A percentile compares a stretch with the other conserved stretches of the same genome.
Evolutionary conservation across 164 flowering plant genomes (phyloP).

Genomic region (Platanus orientalis): DNA sequence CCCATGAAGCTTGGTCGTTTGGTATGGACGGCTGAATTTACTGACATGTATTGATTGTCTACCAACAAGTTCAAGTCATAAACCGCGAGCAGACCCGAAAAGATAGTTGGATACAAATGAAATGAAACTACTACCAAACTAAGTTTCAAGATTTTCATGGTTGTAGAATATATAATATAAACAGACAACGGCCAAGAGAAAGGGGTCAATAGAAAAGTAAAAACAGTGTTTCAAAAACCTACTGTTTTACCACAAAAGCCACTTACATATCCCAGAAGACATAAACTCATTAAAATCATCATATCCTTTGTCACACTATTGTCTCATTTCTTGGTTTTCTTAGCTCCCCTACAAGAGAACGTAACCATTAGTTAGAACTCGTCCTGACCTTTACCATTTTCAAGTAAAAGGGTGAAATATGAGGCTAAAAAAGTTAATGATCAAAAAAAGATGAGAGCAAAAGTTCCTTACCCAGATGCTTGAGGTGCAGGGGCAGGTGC

Average conservation of each 20-base stretch:
- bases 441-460: not conserved
- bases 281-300: not conserved
- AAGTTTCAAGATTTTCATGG: not conserved
- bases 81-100: too few species aligned
- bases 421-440: not conserved
- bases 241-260: not conserved
- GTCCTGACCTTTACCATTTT: not conserved
- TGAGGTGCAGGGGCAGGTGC: constrained; percentile 15
- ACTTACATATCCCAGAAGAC: not conserved
- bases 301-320: not conserved
- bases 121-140: not conserved
- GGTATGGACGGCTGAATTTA: too few species aligned
- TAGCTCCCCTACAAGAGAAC: constrained; percentile 23
- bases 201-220: too few species aligned
- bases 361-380: not conserved
- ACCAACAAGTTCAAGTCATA: too few species aligned
- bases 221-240: too few species aligned
- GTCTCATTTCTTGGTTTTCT: constrained; percentile 38
- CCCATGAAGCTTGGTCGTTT: too few species aligned
- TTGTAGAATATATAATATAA: not conserved
- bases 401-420: not conserved
- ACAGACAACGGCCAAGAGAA: not conserved
- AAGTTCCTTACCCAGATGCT: constrained; percentile 8
- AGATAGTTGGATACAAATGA: too few species aligned
- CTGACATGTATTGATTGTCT: too few species aligned